Evolutionary conservation across 305 asterid genomes (phyloP), one percentile per base, ranked within the genome.

Genomic region (Fraxinus angustifolia): DNA sequence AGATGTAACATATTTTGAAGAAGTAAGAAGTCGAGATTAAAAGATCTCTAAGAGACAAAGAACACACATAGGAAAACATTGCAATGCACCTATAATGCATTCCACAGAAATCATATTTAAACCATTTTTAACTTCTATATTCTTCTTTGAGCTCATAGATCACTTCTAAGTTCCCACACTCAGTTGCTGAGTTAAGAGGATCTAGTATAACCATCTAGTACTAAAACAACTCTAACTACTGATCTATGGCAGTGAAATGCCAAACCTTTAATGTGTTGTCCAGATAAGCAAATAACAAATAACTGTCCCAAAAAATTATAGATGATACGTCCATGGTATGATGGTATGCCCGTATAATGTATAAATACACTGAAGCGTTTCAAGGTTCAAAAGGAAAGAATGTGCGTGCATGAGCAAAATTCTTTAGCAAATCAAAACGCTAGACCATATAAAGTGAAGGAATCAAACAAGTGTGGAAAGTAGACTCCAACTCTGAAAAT

Each of bases 191-290:
- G 6, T 65, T 21, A 73, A 4, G 5, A 74, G 14, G 45, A 28
- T 28, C 31, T 28, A 28, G 1, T 28, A 28, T 28, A 28, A 28
- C 2, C 65, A 42, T 14, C 40, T 34, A 67, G n/a, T 19, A 11
- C 2, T 45, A 30, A 6, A 71, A 5, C 16, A 42, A 53, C 7
- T 62, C 30, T 73, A 30, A 38, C 53, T 34, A 16, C 23, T 31
- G 16, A 62, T 23, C 28, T 2, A 33, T 76, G 78, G 68, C 7
- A 65, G 77, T 16, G 48, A 40, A 48, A 35, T 75, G 67, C 53
- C 83, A 34, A n/a, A 92, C 88, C 87, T 90, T 92, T 6, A 92
- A 2, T 19, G 93, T 88, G 5, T 88, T 88, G 84, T 93, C 98
- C 23, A 90, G 82, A 14, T 97, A 92, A 68, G 93, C 91, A 8